Evolutionary conservation across 2,329 filamentous ascomycete species (phyloP).

Genomic region (Trichoderma oligosporum): DNA sequence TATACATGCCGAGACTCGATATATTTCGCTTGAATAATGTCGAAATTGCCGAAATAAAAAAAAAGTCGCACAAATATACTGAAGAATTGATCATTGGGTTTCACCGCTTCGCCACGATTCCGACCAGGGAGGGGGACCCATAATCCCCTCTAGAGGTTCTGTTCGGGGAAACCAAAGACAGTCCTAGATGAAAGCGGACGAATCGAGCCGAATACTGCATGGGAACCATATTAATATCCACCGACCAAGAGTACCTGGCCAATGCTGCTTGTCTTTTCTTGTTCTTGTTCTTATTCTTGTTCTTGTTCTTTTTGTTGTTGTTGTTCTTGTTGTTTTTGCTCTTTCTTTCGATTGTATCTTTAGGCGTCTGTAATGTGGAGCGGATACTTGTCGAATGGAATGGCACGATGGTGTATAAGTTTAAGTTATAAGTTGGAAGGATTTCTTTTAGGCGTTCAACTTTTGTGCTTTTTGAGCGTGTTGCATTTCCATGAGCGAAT

Average conservation of each 20-base stretch:
- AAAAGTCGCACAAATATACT: neutral
- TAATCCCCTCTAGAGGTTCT: neutral
- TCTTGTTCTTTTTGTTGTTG: neutral
- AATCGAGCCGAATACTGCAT: neutral
- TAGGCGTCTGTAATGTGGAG: slow-evolving; percentile 1
- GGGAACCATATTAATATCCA: neutral
- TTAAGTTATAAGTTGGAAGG: neutral
- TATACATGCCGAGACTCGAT: neutral
- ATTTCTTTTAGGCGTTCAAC: neutral
- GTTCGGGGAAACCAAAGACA: neutral
- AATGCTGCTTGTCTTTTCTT: neutral
- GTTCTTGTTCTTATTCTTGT: neutral
- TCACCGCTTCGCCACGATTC: slow-evolving; percentile 12
- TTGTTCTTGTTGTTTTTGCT: too few relatives aligned
- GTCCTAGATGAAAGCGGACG: neutral
- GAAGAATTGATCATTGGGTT: neutral
- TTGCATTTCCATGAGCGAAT: slow-evolving; percentile 5
- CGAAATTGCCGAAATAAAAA: neutral
- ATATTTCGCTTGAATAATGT: neutral
- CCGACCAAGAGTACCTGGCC: neutral
- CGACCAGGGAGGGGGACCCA: neutral
- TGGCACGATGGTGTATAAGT: neutral
- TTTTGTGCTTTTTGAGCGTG: slow-evolving; percentile 6
- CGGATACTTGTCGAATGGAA: neutral
- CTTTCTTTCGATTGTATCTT: neutral